Conservation (phyloP, 352 stramenopile species). For the Thalassiosira allenii region DNA sequence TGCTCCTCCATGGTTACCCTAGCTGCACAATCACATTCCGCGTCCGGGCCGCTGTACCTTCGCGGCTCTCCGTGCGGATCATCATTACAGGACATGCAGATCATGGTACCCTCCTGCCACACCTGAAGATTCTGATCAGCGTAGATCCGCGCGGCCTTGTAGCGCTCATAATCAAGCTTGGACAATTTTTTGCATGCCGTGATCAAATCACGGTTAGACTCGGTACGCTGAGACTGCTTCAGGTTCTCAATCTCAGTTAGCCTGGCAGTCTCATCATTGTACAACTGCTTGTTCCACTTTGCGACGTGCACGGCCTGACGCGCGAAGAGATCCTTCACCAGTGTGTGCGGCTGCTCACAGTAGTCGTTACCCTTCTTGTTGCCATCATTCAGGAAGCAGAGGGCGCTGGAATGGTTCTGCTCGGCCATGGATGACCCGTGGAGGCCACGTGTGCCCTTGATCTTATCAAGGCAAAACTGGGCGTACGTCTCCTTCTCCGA, state of each 20-base stretch:
- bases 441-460: not conserved
- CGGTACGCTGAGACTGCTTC: not conserved
- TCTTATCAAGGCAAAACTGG: not conserved
- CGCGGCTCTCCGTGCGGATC: too few relatives aligned
- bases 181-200: not conserved
- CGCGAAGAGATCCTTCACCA: not conserved
- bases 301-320: not conserved
- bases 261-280: not conserved
- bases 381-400: constrained; percentile 14
- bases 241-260: not conserved
- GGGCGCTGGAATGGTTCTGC: constrained; percentile 16
- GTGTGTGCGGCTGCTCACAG: not conserved
- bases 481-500: not conserved
- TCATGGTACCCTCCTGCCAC: too few relatives aligned
- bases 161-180: not conserved
- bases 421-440: constrained; percentile 2
- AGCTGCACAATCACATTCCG: too few relatives aligned
- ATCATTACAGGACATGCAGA: too few relatives aligned
- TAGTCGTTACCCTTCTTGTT: constrained; percentile 11
- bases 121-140: not conserved
- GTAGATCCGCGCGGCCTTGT: not conserved
- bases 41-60: too few relatives aligned
- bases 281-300: not conserved
- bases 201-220: not conserved
- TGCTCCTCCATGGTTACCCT: too few relatives aligned